Evolutionary conservation across 2,329 filamentous ascomycete genomes (phyloP).

Genomic region (Calonectria hongkongensis): DNA sequence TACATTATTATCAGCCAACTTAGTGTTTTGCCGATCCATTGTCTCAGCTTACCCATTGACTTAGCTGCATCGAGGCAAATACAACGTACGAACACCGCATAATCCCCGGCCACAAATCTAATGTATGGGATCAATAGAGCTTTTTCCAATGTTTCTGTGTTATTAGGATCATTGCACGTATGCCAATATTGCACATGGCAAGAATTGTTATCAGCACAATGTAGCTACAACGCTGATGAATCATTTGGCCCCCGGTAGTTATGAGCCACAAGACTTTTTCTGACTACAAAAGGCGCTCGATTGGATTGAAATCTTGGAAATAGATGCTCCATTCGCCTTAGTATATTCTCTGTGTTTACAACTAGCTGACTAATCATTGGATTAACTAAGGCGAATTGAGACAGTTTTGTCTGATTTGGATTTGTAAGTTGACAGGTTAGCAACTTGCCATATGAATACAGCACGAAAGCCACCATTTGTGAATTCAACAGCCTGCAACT

Average conservation of each 20-base stretch:
- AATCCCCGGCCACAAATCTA: neutral
- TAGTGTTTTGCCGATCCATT: neutral
- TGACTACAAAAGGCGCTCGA: neutral
- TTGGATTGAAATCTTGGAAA: neutral
- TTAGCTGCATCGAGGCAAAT: neutral
- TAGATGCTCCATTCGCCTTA: neutral
- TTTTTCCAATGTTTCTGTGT: neutral
- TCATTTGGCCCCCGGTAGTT: neutral
- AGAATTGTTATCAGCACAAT: neutral
- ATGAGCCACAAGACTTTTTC: neutral
- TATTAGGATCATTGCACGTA: neutral
- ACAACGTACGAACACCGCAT: neutral
- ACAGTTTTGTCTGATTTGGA: neutral
- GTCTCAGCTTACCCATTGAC: neutral
- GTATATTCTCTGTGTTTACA: neutral
- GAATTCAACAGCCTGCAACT: too few species aligned
- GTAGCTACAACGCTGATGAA: neutral
- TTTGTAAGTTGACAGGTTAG: neutral
- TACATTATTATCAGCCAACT: neutral
- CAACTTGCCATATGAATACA: neutral
- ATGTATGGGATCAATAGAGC: neutral
- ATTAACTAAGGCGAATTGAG: neutral
- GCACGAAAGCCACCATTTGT: too few species aligned
- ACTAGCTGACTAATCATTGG: neutral
- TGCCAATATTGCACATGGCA: neutral